These are phyloP conservation scores for Zygoascus bituminiphila DNA, from an alignment of 805 yeast genomes.

Conservation along the genomic window DNA sequence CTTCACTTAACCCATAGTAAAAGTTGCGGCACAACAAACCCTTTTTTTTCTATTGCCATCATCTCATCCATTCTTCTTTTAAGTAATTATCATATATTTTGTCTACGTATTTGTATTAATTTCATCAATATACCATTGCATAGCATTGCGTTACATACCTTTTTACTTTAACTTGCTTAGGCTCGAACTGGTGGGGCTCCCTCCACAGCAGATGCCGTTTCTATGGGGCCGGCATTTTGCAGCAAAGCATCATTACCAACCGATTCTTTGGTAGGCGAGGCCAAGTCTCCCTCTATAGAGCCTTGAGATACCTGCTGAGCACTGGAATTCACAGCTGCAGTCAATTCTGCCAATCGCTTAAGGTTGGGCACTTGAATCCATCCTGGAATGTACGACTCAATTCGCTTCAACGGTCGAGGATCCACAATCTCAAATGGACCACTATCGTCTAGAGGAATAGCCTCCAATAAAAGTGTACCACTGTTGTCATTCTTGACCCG, in stretches of 20 bases:
- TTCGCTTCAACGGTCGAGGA: conserved; percentile 63
- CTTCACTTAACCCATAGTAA: too few species aligned
- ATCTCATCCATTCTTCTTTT: too few species aligned
- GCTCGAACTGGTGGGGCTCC: not conserved
- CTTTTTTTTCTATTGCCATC: too few species aligned
- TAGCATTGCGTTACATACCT: not conserved
- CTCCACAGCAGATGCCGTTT: not conserved
- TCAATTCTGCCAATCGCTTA: conserved; percentile 76
- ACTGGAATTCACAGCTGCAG: conserved; percentile 24
- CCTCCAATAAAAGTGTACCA: conserved; percentile 29
- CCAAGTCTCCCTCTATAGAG: not conserved
- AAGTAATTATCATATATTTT: too few species aligned
- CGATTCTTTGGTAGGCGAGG: not conserved
- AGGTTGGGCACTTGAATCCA: conserved; percentile 86
- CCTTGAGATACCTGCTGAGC: not conserved
- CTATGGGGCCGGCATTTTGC: not conserved
- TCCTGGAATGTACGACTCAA: conserved; percentile 73
- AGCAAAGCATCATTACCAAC: not conserved
- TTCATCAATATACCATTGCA: too few species aligned
- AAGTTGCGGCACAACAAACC: too few species aligned
- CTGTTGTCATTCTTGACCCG: conserved; percentile 27
- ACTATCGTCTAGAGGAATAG: conserved; percentile 33
- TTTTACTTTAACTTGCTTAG: not conserved
- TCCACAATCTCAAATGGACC: conserved; percentile 35
- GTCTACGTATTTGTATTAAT: not conserved